phyloP scores from a whole-genome alignment of 306 rosid species.

The Vicia faba region DNA sequence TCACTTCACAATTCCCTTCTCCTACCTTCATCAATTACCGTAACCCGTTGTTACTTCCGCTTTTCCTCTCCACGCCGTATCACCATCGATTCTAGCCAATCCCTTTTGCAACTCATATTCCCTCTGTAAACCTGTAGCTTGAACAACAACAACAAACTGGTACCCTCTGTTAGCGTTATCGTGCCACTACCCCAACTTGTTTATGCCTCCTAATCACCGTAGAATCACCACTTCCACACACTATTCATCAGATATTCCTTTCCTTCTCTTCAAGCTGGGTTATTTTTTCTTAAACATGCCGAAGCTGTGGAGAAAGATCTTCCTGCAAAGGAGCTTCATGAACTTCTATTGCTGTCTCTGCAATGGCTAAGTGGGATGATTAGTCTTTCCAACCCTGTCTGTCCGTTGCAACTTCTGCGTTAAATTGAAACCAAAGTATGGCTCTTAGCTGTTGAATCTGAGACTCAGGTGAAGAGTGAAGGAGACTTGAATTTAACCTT shows the following conservation, averaged over 20 bases:
- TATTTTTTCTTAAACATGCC: constrained; percentile 93
- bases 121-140: too few species aligned
- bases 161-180: too few species aligned
- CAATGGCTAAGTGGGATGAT: constrained; percentile 99
- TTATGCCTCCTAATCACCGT: too few species aligned
- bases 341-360: constrained; percentile 79
- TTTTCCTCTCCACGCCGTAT: too few species aligned
- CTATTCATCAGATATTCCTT: constrained; percentile 90
- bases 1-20: too few species aligned
- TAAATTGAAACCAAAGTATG: constrained; percentile 96
- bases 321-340: constrained; percentile 96
- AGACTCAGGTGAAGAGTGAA: constrained; percentile 83
- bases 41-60: too few species aligned
- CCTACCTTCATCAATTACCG: too few species aligned
- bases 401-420: constrained; percentile 86
- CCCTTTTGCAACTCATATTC: too few species aligned
- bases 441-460: constrained; percentile 96
- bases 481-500: constrained; percentile 66
- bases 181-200: too few species aligned
- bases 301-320: constrained; percentile 97
- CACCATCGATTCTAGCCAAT: too few species aligned
- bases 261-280: constrained; percentile 94
- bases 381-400: constrained; percentile 70
- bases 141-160: too few species aligned
- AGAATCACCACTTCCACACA: constrained; percentile 89